phyloP scores from a whole-genome alignment of 2,329 filamentous ascomycete species.

The Davidsoniella australis region DNA sequence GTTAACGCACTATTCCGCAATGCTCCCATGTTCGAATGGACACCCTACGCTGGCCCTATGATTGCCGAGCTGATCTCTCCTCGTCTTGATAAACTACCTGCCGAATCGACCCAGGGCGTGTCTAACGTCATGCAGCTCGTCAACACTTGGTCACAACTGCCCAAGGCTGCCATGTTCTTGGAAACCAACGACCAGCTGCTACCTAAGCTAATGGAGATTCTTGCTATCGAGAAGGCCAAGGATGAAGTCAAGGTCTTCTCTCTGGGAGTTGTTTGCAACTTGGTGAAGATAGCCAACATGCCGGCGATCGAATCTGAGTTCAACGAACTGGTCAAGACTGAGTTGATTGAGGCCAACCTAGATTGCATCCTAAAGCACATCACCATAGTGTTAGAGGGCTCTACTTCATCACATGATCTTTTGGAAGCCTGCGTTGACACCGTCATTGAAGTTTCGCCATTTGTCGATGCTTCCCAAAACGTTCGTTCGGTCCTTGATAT shows the following conservation, averaged over 20 bases:
- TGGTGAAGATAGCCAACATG: constrained; percentile 43
- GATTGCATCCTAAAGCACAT: constrained; percentile 50
- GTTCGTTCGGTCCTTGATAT: constrained; percentile 65
- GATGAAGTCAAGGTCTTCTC: constrained; percentile 76
- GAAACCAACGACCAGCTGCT: constrained; percentile 45
- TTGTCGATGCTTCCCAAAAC: constrained; percentile 51
- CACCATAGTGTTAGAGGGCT: constrained; percentile 44
- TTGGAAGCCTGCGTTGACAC: constrained; percentile 64
- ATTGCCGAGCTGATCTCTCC: constrained; percentile 61
- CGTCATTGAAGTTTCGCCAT: constrained; percentile 56
- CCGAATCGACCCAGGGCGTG: constrained; percentile 76
- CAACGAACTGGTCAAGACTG: constrained; percentile 36
- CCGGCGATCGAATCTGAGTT: constrained; percentile 38
- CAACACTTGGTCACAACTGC: constrained; percentile 58
- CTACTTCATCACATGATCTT: constrained; percentile 50
- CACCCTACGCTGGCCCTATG: constrained; percentile 50
- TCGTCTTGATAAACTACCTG: constrained; percentile 58
- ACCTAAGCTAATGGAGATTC: constrained; percentile 51
- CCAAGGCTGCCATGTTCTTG: constrained; percentile 52
- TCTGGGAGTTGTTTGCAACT: constrained; percentile 54
- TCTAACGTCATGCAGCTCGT: constrained; percentile 71
- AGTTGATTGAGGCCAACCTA: constrained; percentile 39
- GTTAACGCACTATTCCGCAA: constrained; percentile 63
- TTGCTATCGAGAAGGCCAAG: constrained; percentile 58
- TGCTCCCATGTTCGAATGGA: constrained; percentile 54